Conservation (phyloP, 768 basidiomycete genomes). For the Lactarius hatsudake region DNA sequence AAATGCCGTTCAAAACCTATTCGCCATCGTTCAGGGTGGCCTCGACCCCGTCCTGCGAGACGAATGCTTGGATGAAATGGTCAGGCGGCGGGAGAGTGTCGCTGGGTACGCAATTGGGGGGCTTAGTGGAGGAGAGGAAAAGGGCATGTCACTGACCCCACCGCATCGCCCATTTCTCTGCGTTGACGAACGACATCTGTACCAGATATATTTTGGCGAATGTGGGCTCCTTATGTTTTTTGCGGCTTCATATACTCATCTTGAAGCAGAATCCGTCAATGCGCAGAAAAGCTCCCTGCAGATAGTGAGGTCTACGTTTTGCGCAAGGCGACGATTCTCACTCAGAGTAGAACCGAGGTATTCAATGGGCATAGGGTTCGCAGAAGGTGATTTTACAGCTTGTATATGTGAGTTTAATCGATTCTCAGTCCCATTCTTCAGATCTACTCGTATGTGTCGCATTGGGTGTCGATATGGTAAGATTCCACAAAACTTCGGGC, state of each 20-base stretch:
- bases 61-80: conserved; percentile 78
- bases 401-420: background rate
- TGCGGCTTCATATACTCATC: conserved; percentile 23
- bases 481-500: conserved; percentile 18
- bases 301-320: conserved; percentile 52
- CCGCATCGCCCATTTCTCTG: background rate
- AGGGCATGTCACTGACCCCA: conserved; percentile 49
- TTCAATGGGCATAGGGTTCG: conserved; percentile 91
- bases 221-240: conserved; percentile 46
- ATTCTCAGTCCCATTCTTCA: background rate
- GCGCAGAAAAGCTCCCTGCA: conserved; percentile 71
- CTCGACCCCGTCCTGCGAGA: conserved; percentile 69
- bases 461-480: conserved; percentile 89
- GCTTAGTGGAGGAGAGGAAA: conserved; percentile 87
- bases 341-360: conserved; percentile 69
- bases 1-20: conserved; percentile 70
- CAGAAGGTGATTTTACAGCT: conserved; percentile 58
- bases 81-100: conserved; percentile 66
- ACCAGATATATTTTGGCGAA: conserved; percentile 77
- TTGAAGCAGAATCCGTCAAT: conserved; percentile 69
- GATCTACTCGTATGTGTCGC: conserved; percentile 90
- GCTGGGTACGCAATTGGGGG: conserved; percentile 93
- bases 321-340: conserved; percentile 11
- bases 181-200: background rate
- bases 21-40: conserved; percentile 91